Conservation (phyloP, 1,139 yeast genomes). For the Protomyces lactucae-debilis region DNA sequence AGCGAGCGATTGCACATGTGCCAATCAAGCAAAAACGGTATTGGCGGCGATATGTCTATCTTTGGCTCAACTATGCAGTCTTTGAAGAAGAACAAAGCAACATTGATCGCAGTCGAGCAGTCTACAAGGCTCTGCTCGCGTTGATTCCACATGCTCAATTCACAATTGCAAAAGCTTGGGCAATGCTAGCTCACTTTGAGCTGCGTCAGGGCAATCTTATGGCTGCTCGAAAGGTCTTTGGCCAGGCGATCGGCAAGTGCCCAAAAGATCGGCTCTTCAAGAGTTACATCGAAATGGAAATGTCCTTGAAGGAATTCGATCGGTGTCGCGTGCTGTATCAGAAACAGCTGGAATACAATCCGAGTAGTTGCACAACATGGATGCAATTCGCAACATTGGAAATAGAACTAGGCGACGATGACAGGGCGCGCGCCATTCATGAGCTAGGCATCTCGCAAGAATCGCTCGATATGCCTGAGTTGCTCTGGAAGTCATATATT, state of each 20-base stretch:
- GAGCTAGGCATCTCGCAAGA: constrained; percentile 45
- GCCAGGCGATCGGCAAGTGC: constrained; percentile 62
- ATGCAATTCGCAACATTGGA: constrained; percentile 65
- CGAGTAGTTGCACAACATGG: constrained; percentile 49
- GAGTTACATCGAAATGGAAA: constrained; percentile 55
- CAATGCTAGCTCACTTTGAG: constrained; percentile 65
- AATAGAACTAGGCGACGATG: constrained; percentile 60
- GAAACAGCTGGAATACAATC: constrained; percentile 56
- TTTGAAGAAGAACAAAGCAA: constrained; percentile 55
- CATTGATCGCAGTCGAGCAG: constrained; percentile 46
- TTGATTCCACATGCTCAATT: constrained; percentile 55
- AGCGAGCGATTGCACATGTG: constrained; percentile 48
- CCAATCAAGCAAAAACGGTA: constrained; percentile 41
- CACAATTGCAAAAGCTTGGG: constrained; percentile 73
- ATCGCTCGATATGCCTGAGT: constrained; percentile 38
- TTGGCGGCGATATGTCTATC: constrained; percentile 66
- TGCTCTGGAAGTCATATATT: constrained; percentile 51
- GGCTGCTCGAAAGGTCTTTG: constrained; percentile 64
- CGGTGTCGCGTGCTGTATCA: constrained; percentile 70
- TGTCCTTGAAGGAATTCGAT: constrained; percentile 63
- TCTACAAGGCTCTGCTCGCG: constrained; percentile 51
- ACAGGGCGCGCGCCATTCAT: constrained; percentile 59
- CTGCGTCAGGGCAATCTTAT: constrained; percentile 52
- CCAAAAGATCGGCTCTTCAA: constrained; percentile 59
- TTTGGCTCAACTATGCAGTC: constrained; percentile 65